Base-by-base conservation (phyloP, 805 yeast species). In the Candida ipomoeae region DNA sequence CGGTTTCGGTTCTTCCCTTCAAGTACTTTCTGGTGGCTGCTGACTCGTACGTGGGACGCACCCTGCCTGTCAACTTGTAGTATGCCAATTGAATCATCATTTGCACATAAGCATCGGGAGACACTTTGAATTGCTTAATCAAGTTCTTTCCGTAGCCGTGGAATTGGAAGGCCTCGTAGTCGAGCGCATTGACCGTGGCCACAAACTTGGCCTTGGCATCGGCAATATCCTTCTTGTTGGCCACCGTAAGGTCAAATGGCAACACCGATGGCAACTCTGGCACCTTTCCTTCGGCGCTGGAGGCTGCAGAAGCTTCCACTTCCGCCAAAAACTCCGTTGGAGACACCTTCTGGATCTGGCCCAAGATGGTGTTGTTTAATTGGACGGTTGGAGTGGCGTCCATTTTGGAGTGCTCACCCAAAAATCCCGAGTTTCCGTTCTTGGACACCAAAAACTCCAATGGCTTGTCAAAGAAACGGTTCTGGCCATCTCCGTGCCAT, bases 401-500 rank as follows among this genome's bases (percentile, higher is more conserved):
- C 98, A 92, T 92, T 75, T 82, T 87, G 20, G 97, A 89, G 74
- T 92, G 99, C 74, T 92, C 99, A 55, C 96, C 97, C 64, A 90
- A 71, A 73, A 91, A 92, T 0, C 97, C 98, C 6, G 97, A 88
- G 55, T 83, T 77, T 52, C 94, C 96, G 68, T 89, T 90, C 55
- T 81, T 84, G 52, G 87, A 74, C 48, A 92, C 82, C 59, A 90
- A 79, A 66, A 89, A 84, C 74, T 92, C 94, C 53, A 87, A 73
- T 3, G 97, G 92, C 75, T 92, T 92, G 75, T 92, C 98, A 67
- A 80, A 92, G 75, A 79, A 92, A 62, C 99, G 79, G 76, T 94
- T 92, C 60, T 75, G 70, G 49, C 97, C 97, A 69, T 89, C 81
- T n/a, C 98, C 97, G 71, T 89, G 96, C 98, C 98, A 92, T 64